Evolutionary conservation across 345 rosid species (phyloP), one percentile per base, ranked within the genome.

Genomic region (Punica granatum): DNA sequence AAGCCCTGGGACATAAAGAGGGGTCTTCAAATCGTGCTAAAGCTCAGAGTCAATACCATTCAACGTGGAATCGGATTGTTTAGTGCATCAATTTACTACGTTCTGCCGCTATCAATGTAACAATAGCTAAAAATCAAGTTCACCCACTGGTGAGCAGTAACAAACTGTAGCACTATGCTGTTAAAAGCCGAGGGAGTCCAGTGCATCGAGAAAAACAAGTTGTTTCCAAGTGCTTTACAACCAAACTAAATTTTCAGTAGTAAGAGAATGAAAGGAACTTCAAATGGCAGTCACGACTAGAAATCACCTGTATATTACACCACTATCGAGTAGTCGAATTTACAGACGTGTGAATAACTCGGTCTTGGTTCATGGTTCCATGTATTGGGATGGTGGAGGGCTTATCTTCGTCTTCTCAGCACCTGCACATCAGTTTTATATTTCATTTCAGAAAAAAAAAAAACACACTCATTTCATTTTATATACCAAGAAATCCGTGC

Each of bases 361-460:
- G 34, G 34, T 13, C 33, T 56, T 11, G 1, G 61, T 33, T 56
- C 61, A 88, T 3, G 86, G 81, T 80, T 91, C 98, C 99, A 91
- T 91, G 83, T 81, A 84, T 64, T 94, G 97, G 7, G 84, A 80
- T 14, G 86, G 66, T 37, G 98, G 99, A 26, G 99, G 96, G 68
- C 86, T 85, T 64, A 82, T 84, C 79, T 78, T 83, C 18, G 93
- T 86, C 88, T 86, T 91, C 82, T 84, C 97, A 8, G 73, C 73
- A 75, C 86, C 98, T 89, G 89, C 78, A 67, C 72, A 67, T 60
- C 54, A 46, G 43, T 67, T 68, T 41, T 19, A 58, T 51, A 30
- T 64, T n/a, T 61, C 65, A 61, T n/a, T n/a, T n/a, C n/a, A n/a
- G n/a, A n/a, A 39, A 36, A 18, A 37, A 23, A 6, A 26, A 56